phyloP scores from a whole-genome alignment of 2,329 filamentous ascomycete genomes.

The Fusarium ramigenum region DNA sequence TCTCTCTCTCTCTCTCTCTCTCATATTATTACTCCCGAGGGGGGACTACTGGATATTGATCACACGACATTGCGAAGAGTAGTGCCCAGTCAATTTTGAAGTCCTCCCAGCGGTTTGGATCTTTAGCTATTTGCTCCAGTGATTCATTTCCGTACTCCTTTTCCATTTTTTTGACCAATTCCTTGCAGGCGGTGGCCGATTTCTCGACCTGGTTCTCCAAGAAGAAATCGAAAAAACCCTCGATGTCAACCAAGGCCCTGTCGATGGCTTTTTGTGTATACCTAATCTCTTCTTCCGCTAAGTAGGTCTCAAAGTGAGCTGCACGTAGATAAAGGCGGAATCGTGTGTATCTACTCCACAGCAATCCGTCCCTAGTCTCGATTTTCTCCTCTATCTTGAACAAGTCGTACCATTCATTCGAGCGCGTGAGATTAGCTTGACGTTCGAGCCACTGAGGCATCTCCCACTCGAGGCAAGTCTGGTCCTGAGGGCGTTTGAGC shows the following conservation, averaged over 20 bases:
- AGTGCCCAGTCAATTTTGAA: too few relatives aligned
- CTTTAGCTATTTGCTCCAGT: background rate
- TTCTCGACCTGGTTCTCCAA: background rate
- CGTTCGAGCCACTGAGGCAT: background rate
- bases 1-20: too few relatives aligned
- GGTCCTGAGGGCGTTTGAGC: background rate
- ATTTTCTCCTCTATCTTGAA: background rate
- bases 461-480: background rate
- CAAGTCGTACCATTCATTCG: background rate
- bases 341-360: background rate
- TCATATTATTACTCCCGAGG: background rate
- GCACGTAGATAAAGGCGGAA: background rate
- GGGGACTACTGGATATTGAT: background rate
- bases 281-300: background rate
- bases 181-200: background rate
- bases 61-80: background rate
- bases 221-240: background rate
- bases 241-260: rapidly evolving
- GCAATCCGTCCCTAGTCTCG: background rate
- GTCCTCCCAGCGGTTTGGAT: background rate
- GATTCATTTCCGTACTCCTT: background rate
- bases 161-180: background rate
- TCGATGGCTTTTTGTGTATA: background rate
- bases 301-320: background rate
- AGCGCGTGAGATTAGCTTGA: background rate